These are phyloP conservation scores for Panicum virgatum DNA, from an alignment of 202 grass and related monocot species.

Conservation along the genomic window DNA sequence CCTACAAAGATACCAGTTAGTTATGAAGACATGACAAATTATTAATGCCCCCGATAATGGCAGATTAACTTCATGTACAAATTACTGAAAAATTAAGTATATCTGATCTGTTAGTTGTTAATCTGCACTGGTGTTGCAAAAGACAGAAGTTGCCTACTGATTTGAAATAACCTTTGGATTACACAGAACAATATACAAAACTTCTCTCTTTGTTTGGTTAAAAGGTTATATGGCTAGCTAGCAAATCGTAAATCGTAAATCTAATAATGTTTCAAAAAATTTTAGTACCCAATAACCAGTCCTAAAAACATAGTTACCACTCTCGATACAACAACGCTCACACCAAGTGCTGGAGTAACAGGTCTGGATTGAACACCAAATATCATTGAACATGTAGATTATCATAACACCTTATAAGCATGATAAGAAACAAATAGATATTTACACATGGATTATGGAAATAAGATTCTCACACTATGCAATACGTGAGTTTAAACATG, in stretches of 20 bases:
- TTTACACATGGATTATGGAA: not conserved
- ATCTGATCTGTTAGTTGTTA: not conserved
- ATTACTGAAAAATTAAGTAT: constrained; percentile 12
- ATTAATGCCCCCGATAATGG: not conserved
- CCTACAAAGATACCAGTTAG: constrained; percentile 41
- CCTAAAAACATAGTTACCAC: not conserved
- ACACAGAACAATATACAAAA: not conserved
- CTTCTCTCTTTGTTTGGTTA: constrained; percentile 6
- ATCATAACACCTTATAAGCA: not conserved
- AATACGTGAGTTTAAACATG: not conserved
- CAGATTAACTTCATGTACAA: constrained; percentile 18
- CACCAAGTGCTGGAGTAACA: not conserved
- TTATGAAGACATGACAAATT: constrained; percentile 26
- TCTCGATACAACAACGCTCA: not conserved
- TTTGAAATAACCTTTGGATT: constrained; percentile 8
- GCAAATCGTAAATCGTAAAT: not conserved
- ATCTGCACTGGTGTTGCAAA: not conserved
- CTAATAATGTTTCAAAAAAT: constrained; percentile 13
- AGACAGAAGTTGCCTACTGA: not conserved
- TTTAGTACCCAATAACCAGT: constrained; percentile 5
- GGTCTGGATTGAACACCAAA: not conserved
- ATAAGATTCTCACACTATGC: not conserved
- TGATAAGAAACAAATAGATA: not conserved
- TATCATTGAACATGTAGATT: not conserved
- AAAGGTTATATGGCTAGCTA: constrained; percentile 17